Base-by-base conservation (phyloP, 352 stramenopile genomes). In the Phytophthora litchii region DNA sequence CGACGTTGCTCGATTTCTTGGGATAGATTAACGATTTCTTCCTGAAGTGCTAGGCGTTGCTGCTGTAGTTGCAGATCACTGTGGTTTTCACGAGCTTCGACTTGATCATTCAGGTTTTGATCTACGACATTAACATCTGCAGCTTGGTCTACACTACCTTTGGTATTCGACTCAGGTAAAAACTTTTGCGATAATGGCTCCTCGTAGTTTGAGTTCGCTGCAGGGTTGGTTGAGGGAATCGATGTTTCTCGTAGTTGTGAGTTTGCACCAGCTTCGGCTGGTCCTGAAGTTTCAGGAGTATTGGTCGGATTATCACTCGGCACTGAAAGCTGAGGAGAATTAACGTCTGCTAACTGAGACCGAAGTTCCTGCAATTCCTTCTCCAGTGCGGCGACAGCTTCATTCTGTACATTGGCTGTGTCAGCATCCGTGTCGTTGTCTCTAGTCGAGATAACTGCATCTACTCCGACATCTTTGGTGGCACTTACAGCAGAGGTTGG, bases 1-100 rank as follows among this genome's bases (percentile, higher is more conserved):
- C 47, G 47, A 12, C 76, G 70, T 13, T 45, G n/a, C 1, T 69
- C 65, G 27, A 88, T 75, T 41, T 90, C 77, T 8, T 40, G 35
- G 0, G 60, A 54, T 35, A 89, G 29, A n/a, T 35, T 10, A 2
- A 38, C 13, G 20, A 88, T 86, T 37, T 64, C 57, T 21, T 42
- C 41, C 42, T 64, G 44, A 45, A 72, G 43, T 11, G 16, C 23
- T 21, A 54, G 40, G 0, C 78, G 37, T 37, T 72, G 59, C 20
- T 70, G 52, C n/a, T 70, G 54, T 14, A 61, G 11, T 19, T 71
- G 43, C 6, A 14, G 51, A 36, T 49, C 36, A 37, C 23, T 14
- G 10, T 63, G 37, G 16, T 42, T 8, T n/a, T 51, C 38, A 17
- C 25, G 41, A 27, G 29, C 27, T 47, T 52, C n/a, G 11, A 34